Conservation (phyloP, 2,329 filamentous ascomycete species). For the Fusarium euwallaceae region DNA sequence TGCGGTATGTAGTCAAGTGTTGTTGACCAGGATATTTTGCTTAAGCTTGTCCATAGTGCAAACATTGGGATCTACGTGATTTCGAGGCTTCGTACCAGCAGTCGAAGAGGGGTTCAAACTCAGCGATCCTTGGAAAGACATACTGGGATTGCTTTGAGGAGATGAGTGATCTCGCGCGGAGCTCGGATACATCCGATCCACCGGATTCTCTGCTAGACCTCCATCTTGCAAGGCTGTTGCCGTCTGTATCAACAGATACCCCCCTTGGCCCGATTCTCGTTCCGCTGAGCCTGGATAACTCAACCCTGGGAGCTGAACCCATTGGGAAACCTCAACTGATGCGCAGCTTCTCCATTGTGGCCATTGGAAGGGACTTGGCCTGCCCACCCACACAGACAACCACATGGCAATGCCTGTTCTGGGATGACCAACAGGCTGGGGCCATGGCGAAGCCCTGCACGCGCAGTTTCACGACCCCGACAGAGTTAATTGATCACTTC, state of each 20-base stretch:
- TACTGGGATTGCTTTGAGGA: background rate
- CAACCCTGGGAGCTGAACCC: background rate
- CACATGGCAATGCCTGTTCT: conserved; percentile 18
- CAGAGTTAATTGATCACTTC: conserved; percentile 6
- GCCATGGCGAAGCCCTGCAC: background rate
- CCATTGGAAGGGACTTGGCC: conserved; percentile 15
- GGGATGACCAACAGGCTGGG: background rate
- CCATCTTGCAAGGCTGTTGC: background rate
- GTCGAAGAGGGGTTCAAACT: background rate
- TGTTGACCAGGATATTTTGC: background rate
- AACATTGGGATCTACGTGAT: conserved; percentile 23
- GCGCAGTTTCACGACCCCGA: conserved; percentile 1
- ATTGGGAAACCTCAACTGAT: conserved; percentile 1
- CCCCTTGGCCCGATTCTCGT: background rate
- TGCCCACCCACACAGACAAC: background rate
- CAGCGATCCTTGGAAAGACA: background rate
- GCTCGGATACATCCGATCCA: background rate
- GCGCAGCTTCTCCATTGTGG: background rate
- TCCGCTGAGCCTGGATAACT: background rate
- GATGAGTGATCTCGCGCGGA: background rate
- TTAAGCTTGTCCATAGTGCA: conserved; percentile 10
- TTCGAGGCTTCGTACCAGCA: conserved; percentile 17
- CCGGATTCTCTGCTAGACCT: background rate
- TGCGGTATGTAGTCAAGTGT: background rate
- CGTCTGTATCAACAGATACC: background rate